Base-by-base conservation (phyloP, 1,139 yeast species). In the Casaregolazyma suthepensis region DNA sequence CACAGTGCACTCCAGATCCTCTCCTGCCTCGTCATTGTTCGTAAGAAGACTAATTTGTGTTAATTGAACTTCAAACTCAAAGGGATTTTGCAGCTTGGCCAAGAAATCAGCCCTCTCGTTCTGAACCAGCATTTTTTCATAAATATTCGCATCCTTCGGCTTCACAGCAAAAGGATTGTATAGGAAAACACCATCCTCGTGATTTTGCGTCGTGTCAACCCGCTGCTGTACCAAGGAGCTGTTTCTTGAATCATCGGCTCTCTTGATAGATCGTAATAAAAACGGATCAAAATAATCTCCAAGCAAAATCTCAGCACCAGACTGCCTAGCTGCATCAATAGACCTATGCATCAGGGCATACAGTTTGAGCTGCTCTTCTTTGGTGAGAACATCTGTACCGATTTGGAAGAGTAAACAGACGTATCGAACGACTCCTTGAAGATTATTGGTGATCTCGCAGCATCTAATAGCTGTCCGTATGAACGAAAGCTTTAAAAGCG, bases 1-100 rank as follows among this genome's bases (percentile, higher is more conserved):
- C 4, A 59, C 53, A n/a, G 53, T 54, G 1, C 65, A 59, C 23
- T 56, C 60, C 12, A 64, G 54, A n/a, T 26, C 47, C 22, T 43
- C 7, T 10, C 52, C 52, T 13, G 43, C 52, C 15, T 59, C 60
- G 12, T 58, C 62, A 38, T 56, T 56, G 23, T 59, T 63, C 1
- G 68, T 58, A 17, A 64, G 46, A 42, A 71, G 56, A 2, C 54
- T 67, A 1, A 88, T 66, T 48, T 81, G 81, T 37, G 74, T 73
- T 3, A 93, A 71, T 46, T 82, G 85, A 10, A 91, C 70, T 50
- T 85, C 89, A 67, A 88, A 89, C 10, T 81, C 79, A 69, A 82
- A 89, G 1, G 96, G 96, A 64, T 93, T 93, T 63, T 87, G 93
- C 9, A 93, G 63, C 1, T 76, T 73, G 0, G 88, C 72, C 18